These are phyloP conservation scores for Pseudocercospora fuligena DNA, from an alignment of 2,329 filamentous ascomycete genomes.

Conservation along the genomic window DNA sequence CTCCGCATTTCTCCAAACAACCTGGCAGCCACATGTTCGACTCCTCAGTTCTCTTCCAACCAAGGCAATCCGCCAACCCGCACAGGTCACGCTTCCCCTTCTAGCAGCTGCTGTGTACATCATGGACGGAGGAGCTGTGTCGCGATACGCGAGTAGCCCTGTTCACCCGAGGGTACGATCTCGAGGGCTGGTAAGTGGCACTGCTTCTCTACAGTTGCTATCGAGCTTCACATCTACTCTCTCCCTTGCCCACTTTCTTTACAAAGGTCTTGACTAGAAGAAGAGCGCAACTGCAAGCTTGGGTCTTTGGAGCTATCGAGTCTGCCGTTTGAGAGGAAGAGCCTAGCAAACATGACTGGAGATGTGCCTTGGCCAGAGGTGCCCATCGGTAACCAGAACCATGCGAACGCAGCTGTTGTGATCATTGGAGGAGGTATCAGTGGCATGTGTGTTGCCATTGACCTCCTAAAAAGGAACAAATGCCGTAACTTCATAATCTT, in stretches of 20 bases:
- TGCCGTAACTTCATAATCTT: constrained; percentile 62
- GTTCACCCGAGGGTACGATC: neutral
- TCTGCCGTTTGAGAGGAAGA: neutral
- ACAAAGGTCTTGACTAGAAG: neutral
- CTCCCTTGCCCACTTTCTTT: neutral
- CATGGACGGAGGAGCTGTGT: neutral
- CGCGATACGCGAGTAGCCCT: neutral
- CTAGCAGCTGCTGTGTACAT: neutral
- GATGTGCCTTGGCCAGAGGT: constrained; percentile 52
- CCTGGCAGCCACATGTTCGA: neutral
- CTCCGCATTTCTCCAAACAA: neutral
- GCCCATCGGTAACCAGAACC: constrained; percentile 55
- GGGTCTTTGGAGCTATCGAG: neutral
- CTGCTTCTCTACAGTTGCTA: neutral
- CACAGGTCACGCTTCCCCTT: neutral
- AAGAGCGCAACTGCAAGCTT: neutral
- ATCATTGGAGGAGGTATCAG: constrained; percentile 57
- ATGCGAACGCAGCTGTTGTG: constrained; percentile 59
- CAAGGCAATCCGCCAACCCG: neutral
- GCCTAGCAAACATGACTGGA: constrained; percentile 41
- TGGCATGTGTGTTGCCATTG: constrained; percentile 63
- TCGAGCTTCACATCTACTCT: neutral
- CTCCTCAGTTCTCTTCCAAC: neutral
- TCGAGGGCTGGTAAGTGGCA: neutral
- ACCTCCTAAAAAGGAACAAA: constrained; percentile 58